phyloP scores from a whole-genome alignment of 352 stramenopile genomes.

The Pythium rhizo-oryzae region DNA sequence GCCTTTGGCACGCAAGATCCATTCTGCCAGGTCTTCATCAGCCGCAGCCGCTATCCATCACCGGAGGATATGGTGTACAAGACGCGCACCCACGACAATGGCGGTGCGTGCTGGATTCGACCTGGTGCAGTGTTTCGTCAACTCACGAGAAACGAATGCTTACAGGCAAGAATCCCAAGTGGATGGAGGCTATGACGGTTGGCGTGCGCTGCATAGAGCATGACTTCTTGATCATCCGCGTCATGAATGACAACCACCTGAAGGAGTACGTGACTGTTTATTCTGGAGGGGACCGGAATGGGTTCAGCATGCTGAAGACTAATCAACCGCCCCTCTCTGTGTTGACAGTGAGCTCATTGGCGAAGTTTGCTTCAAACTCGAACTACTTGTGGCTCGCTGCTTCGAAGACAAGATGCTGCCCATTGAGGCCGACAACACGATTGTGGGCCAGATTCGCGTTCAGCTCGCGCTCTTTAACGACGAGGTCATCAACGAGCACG shows the following conservation, averaged over 20 bases:
- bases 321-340: not conserved
- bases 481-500: constrained; percentile 69
- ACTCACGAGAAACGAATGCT: not conserved
- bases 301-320: not conserved
- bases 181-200: constrained; percentile 68
- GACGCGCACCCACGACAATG: constrained; percentile 78
- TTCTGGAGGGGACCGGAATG: too few relatives aligned
- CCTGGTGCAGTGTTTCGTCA: not conserved
- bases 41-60: constrained; percentile 41
- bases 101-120: constrained; percentile 35
- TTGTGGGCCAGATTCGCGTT: constrained; percentile 72
- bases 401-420: constrained; percentile 80
- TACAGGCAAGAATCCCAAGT: constrained; percentile 73
- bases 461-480: constrained; percentile 82
- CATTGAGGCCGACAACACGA: constrained; percentile 74
- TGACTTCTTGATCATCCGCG: constrained; percentile 73
- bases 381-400: constrained; percentile 61
- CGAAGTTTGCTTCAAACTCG: constrained; percentile 65
- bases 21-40: constrained; percentile 73
- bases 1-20: constrained; percentile 79
- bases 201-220: constrained; percentile 79
- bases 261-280: constrained; percentile 66
- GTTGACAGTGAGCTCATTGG: constrained; percentile 60
- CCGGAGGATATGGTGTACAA: constrained; percentile 65
- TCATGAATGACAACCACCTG: constrained; percentile 83